A percentile compares a stretch with the other conserved stretches of the same genome.
Evolutionary conservation across 2,329 filamentous ascomycete genomes (phyloP).

Genomic region (Colletotrichum sp.): DNA sequence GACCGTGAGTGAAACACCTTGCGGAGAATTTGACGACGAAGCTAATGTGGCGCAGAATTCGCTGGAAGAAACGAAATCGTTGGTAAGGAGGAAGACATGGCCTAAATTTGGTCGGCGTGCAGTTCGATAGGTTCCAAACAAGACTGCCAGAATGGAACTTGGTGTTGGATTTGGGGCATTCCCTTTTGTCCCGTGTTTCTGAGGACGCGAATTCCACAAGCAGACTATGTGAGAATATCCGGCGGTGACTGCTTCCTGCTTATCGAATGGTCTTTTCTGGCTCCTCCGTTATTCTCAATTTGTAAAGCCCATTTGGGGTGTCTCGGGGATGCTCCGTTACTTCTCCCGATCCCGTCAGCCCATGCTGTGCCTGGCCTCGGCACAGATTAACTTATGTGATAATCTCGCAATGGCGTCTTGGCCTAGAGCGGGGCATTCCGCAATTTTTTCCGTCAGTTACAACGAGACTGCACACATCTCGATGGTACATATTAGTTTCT

Average conservation of each 20-base stretch:
- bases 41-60: neutral
- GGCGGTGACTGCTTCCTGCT: neutral
- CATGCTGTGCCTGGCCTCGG: neutral
- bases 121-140: neutral
- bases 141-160: neutral
- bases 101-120: neutral
- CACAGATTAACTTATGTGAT: neutral
- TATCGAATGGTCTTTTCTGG: too few relatives aligned
- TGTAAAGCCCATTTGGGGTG: neutral
- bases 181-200: neutral
- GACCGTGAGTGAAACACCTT: slow-evolving; percentile 8
- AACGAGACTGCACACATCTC: neutral
- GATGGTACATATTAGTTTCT: neutral
- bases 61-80: neutral
- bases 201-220: neutral
- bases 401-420: neutral
- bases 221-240: neutral
- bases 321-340: neutral
- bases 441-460: neutral
- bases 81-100: neutral
- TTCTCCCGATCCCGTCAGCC: neutral
- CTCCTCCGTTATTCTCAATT: too few relatives aligned
- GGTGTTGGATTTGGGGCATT: rapidly evolving
- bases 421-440: neutral
- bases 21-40: neutral